Conservation (phyloP, 2,329 filamentous ascomycete genomes). For the Colletotrichum eremochloae region DNA sequence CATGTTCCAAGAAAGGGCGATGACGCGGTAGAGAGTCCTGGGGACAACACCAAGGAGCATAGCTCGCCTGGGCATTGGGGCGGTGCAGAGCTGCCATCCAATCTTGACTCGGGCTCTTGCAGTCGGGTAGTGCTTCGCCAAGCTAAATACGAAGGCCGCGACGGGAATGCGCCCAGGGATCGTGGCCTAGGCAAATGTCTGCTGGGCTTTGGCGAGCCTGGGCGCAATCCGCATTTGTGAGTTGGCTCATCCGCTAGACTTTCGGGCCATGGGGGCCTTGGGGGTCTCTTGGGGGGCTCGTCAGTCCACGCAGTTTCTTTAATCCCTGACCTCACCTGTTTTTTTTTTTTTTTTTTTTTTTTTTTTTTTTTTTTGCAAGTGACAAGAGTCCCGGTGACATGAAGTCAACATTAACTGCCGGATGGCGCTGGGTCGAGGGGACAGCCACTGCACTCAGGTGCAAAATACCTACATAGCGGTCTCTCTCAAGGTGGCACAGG, state of each 20-base stretch:
- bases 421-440: not conserved
- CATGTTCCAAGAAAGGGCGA: conserved; percentile 29
- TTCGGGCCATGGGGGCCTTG: conserved; percentile 16
- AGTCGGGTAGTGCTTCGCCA: conserved; percentile 15
- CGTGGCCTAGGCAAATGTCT: conserved; percentile 34
- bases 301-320: conserved; percentile 1
- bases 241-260: conserved; percentile 27
- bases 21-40: conserved; percentile 21
- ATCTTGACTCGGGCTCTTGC: conserved; percentile 23
- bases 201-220: conserved; percentile 36
- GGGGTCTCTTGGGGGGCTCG: conserved; percentile 18
- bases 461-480: too few species aligned
- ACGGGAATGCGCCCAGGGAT: conserved; percentile 31
- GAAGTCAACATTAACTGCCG: conserved; percentile 28
- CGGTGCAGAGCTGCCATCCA: conserved; percentile 36
- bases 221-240: conserved; percentile 25
- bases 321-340: not conserved
- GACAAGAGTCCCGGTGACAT: not conserved
- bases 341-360: too few species aligned
- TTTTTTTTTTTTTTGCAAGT: too few species aligned
- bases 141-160: conserved; percentile 29
- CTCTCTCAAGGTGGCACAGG: too few species aligned
- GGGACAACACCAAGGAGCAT: conserved; percentile 24
- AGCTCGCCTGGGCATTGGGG: conserved; percentile 40
- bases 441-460: not conserved